Base-by-base conservation (phyloP, 2,329 filamentous ascomycete genomes). In the Colletotrichum incanum region DNA sequence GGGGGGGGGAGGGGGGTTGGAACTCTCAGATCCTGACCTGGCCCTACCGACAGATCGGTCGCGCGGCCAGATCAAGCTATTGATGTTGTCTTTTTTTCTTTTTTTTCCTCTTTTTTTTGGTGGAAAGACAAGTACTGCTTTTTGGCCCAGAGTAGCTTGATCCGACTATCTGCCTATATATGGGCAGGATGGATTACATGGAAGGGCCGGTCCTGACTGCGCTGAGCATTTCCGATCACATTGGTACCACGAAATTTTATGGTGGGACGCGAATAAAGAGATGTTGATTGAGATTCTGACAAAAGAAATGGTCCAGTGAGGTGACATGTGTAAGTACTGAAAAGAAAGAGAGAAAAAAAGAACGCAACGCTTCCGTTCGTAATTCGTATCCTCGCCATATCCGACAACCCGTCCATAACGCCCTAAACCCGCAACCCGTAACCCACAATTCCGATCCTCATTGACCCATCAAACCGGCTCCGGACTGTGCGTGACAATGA, bases 401-500 rank as follows among this genome's bases (percentile, higher is more conserved):
- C 43, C 59, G 11, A n/a, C 23, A 37, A 39, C 3, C 26, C 11
- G 18, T 23, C 12, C 28, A 55, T 1, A 18, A 60, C 12, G 23
- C 43, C 31, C 20, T 5, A 18, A 16, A 34, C 9, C 41, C 54
- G 9, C 34, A 64, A n/a, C 12, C 20, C 20, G 20, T 20, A 7
- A n/a, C 12, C 20, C 20, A 28, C 20, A 7, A 12, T 12, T 18
- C 16, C 2, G 20, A 28, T 8, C 9, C 49, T 7, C 18, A 28
- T n/a, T 2, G 8, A 34, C 26, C 41, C 43, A 26, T 72, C 14
- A 68, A 14, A 55, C 45, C 5, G 58, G 31, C 28, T 67, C 67
- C 8, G 72, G 68, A 41, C 68, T 73, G 16, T 71, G 63, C 2
- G 73, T 73, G 14, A 74, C 41, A 31, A 74, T 60, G n/a, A 74